A percentile compares a stretch with the other conserved stretches of the same genome.
These are phyloP conservation scores for Xylariaceae sp. DNA, from an alignment of 2,329 filamentous ascomycete genomes.

Conservation along the genomic window DNA sequence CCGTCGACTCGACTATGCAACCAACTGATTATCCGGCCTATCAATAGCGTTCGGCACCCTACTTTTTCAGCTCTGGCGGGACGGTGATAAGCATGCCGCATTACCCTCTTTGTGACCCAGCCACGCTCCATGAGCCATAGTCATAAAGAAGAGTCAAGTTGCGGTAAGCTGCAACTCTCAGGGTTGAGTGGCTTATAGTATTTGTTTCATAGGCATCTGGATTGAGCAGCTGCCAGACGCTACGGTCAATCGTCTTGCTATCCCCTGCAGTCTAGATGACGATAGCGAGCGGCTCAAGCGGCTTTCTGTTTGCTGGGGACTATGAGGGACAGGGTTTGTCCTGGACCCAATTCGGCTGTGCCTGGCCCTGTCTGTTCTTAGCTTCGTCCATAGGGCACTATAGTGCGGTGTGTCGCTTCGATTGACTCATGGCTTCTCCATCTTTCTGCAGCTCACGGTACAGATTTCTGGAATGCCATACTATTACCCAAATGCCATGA, in stretches of 20 bases:
- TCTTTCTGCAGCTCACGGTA: conserved; percentile 7
- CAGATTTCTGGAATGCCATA: conserved; percentile 6
- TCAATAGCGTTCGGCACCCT: conserved; percentile 13
- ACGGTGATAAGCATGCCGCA: conserved; percentile 4
- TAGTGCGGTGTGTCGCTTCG: conserved; percentile 9
- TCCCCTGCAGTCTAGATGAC: no score
- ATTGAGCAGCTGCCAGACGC: neutral
- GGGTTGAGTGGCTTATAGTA: conserved; percentile 6
- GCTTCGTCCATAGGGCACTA: conserved; percentile 8
- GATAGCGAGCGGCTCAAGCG: no score
- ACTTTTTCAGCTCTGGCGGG: conserved; percentile 18
- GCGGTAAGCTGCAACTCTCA: no score
- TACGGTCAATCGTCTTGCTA: neutral
- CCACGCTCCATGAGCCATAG: conserved; percentile 3
- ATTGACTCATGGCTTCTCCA: conserved; percentile 21
- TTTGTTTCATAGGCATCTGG: neutral
- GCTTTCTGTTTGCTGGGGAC: no score
- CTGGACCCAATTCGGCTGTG: neutral
- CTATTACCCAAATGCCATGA: conserved; percentile 8
- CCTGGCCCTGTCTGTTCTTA: neutral
- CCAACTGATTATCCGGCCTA: conserved; percentile 12
- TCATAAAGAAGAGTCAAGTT: no score
- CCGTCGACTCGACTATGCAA: no score
- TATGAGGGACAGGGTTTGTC: neutral
- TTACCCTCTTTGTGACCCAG: no score